phyloP scores from a whole-genome alignment of 139 green algal species.

The Chlamydomonas sphaeroides region DNA sequence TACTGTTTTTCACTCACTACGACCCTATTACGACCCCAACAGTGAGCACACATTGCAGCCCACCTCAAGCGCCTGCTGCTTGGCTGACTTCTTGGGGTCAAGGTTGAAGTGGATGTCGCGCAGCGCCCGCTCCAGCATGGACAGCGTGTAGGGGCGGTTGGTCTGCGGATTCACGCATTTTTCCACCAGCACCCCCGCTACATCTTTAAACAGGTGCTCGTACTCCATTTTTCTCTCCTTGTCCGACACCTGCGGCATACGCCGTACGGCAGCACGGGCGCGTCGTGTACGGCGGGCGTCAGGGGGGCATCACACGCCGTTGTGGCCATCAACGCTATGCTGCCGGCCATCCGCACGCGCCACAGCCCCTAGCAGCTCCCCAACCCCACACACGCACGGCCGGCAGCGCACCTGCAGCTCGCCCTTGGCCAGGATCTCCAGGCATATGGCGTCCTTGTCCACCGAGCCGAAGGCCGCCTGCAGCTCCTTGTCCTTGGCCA shows the following conservation, averaged over 20 bases:
- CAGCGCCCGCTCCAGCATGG: constrained; percentile 94
- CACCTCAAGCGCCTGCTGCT: constrained; percentile 94
- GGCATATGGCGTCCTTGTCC: constrained; percentile 86
- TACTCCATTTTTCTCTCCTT: constrained; percentile 92
- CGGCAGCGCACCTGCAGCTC: constrained; percentile 90
- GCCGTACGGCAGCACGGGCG: too few relatives aligned
- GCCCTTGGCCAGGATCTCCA: constrained; percentile 89
- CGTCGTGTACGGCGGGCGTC: too few relatives aligned
- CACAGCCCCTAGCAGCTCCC: too few relatives aligned
- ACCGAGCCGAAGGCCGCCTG: constrained; percentile 90
- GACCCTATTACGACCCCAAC: background rate
- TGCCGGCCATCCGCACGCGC: too few relatives aligned
- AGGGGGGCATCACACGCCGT: too few relatives aligned
- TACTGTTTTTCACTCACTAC: too few relatives aligned
- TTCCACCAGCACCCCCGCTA: constrained; percentile 80
- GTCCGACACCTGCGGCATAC: constrained; percentile 96
- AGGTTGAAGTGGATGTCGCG: constrained; percentile 93
- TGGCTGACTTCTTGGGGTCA: constrained; percentile 91
- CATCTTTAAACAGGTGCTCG: constrained; percentile 90
- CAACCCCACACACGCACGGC: too few relatives aligned
- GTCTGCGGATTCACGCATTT: constrained; percentile 94
- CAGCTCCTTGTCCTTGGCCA: constrained; percentile 93
- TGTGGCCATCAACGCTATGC: too few relatives aligned
- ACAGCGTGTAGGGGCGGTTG: constrained; percentile 91
- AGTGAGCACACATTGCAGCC: too few relatives aligned